Evolutionary conservation across 805 yeast genomes (phyloP), one percentile per base, ranked within the genome.

Genomic region (Yarrowia bubula): DNA sequence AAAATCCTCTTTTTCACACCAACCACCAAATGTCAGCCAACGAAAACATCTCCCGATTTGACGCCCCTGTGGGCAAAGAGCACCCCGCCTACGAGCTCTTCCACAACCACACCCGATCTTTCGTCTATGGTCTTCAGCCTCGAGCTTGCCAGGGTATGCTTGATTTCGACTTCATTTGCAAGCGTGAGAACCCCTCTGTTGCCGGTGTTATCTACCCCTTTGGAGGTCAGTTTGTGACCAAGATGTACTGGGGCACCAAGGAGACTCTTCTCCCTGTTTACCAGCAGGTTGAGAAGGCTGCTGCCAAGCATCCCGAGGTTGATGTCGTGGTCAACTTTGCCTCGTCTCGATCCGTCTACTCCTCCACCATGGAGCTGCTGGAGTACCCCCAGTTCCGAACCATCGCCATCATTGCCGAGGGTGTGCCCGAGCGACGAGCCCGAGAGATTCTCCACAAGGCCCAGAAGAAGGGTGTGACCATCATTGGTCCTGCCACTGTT

Each of bases 221-320:
- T 67, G 82, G 82, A 51, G 80, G 81, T 55, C 81, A 79, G 68
- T 77, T 75, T 67, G 77, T 77, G 70, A 71, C 79, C 66, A 79
- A 79, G 72, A 75, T 79, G 80, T 79, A 79, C 78, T 79, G 82
- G 82, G 82, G 82, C 51, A 79, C 82, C 71, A 76, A 78, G 76
- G 82, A 79, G 73, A 78, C 79, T 14, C 73, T 79, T 18, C 70
- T 79, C 31, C 82, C 82, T 5, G 81, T 78, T 65, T 79, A 79
- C 75, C 81, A 78, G 71, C 73, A 76, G 67, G 79, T 77, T 33
- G 73, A 70, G 57, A 75, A 73, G 71, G 82, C 82, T 31, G 75
- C 73, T 17, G 73, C 75, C 46, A 73, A 76, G 75, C 82, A 79
- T 73, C 81, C 82, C 60, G 82, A 79, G 44, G 82, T 79, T 38